Percentiles rank a stretch among this genome's conserved stretches.
These are phyloP conservation scores for Vigna mungo DNA, from an alignment of 306 rosid species.

Conservation along the genomic window DNA sequence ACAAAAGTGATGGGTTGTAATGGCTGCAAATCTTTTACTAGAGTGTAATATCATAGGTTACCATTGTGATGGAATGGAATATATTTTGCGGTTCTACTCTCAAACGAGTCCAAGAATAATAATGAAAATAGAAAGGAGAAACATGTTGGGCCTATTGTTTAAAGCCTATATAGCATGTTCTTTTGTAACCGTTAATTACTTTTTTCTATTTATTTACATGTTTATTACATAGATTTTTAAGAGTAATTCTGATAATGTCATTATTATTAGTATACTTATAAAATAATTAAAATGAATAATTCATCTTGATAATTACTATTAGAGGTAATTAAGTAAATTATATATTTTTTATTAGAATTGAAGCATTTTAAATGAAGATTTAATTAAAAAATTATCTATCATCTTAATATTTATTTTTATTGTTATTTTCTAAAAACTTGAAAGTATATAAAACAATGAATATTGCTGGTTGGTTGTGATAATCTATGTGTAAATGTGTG, in stretches of 20 bases:
- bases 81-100: conserved; percentile 46
- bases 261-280: too few species aligned
- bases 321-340: too few species aligned
- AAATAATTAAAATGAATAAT: too few species aligned
- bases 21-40: neutral
- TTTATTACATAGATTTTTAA: neutral
- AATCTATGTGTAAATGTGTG: too few species aligned
- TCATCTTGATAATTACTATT: too few species aligned
- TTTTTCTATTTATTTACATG: neutral
- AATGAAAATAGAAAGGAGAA: neutral
- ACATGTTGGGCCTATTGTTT: conserved; percentile 42
- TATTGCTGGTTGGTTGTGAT: too few species aligned
- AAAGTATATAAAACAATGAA: too few species aligned
- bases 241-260: neutral
- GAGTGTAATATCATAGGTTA: neutral
- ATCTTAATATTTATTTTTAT: too few species aligned
- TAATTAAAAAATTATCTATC: too few species aligned
- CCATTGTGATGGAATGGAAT: conserved; percentile 34
- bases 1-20: neutral
- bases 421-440: too few species aligned
- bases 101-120: neutral
- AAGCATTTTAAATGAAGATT: too few species aligned
- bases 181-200: neutral
- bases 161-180: neutral
- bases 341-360: too few species aligned